Evolutionary conservation across 2,329 filamentous ascomycete species (phyloP).

Genomic region (Xylaria sp.): DNA sequence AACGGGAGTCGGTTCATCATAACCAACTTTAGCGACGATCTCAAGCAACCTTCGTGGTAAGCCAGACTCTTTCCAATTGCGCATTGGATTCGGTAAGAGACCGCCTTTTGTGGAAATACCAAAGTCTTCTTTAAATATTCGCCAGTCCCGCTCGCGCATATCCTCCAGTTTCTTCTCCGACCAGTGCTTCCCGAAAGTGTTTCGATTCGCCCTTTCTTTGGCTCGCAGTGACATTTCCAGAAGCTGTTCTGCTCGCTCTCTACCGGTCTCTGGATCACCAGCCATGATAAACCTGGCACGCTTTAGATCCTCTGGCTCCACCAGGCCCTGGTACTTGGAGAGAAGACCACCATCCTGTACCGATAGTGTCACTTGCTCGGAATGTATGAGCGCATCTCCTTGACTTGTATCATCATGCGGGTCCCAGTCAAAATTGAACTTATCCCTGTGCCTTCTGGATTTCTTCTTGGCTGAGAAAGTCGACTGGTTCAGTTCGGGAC

Average conservation of each 20-base stretch:
- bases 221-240: slow-evolving; percentile 85
- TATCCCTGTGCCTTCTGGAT: slow-evolving; percentile 89
- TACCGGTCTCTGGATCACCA: slow-evolving; percentile 80
- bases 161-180: slow-evolving; percentile 90
- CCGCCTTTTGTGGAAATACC: slow-evolving; percentile 96
- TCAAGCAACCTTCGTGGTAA: slow-evolving; percentile 82
- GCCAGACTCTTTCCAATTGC: slow-evolving; percentile 87
- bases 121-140: slow-evolving; percentile 99
- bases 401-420: slow-evolving; percentile 89
- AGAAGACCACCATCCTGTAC: slow-evolving; percentile 64
- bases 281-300: slow-evolving; percentile 77
- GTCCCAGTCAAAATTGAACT: slow-evolving; percentile 99
- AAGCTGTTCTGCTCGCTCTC: slow-evolving; percentile 79
- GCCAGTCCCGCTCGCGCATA: slow-evolving; percentile 98
- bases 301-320: slow-evolving; percentile 65
- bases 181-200: slow-evolving; percentile 91
- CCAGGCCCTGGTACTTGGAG: slow-evolving; percentile 64
- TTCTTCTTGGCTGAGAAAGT: slow-evolving; percentile 98
- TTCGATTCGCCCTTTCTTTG: slow-evolving; percentile 77
- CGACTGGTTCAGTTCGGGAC: slow-evolving; percentile 82
- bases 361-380: slow-evolving; percentile 71
- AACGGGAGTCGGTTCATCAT: slow-evolving; percentile 90
- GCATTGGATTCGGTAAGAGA: slow-evolving; percentile 93
- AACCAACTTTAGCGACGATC: slow-evolving; percentile 86
- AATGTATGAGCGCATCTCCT: slow-evolving; percentile 85